Conservation (phyloP, 225 moss, liverwort and hornwort species). For the Straminergon stramineum region DNA sequence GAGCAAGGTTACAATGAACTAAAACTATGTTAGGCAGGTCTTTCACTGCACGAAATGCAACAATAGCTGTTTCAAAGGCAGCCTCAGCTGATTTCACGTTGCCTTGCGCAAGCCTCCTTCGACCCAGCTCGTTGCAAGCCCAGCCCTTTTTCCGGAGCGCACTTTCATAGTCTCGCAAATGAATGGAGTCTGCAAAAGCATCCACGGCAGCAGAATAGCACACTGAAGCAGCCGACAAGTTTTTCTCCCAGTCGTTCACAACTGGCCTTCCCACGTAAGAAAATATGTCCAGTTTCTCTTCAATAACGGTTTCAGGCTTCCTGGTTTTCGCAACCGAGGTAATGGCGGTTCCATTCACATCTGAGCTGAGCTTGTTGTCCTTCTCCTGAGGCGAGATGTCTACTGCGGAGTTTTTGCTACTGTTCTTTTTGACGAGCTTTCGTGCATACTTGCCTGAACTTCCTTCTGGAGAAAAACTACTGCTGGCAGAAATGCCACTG, state of each 20-base stretch:
- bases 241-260: slow-evolving; percentile 68
- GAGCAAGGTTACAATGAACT: slow-evolving; percentile 87
- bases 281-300: slow-evolving; percentile 46
- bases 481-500: slow-evolving; percentile 87
- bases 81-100: slow-evolving; percentile 62
- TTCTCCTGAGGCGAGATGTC: neutral
- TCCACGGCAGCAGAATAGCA: slow-evolving; percentile 61
- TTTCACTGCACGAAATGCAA: slow-evolving; percentile 73
- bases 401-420: neutral
- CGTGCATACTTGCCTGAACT: slow-evolving; percentile 36
- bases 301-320: neutral
- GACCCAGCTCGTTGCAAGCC: slow-evolving; percentile 88
- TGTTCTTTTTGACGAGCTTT: slow-evolving; percentile 50
- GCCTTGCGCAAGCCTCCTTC: slow-evolving; percentile 70
- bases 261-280: slow-evolving; percentile 38
- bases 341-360: neutral
- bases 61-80: slow-evolving; percentile 63
- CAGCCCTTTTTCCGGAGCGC: slow-evolving; percentile 80
- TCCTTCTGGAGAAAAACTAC: slow-evolving; percentile 10
- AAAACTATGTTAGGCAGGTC: slow-evolving; percentile 78
- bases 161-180: slow-evolving; percentile 46
- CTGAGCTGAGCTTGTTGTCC: neutral
- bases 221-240: slow-evolving; percentile 54
- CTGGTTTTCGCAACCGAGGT: neutral
- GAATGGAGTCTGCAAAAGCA: slow-evolving; percentile 50